Conservation (phyloP, 805 yeast genomes). For the Babjeviella inositovora region DNA sequence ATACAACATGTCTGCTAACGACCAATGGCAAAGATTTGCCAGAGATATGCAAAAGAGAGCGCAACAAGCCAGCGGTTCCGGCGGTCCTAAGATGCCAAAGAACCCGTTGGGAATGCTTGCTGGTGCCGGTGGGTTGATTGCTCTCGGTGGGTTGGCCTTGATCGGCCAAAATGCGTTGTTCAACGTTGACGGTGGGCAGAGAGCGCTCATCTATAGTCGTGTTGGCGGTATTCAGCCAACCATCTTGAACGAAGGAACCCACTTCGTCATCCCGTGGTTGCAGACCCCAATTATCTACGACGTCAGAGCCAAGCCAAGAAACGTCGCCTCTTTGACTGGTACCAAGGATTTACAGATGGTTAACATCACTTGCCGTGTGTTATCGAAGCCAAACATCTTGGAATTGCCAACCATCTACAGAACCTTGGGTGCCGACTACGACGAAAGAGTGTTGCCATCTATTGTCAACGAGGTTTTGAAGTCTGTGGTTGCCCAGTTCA, state of each 20-base stretch:
- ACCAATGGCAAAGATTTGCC: slow-evolving; percentile 39
- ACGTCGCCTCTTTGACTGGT: slow-evolving; percentile 91
- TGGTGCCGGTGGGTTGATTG: slow-evolving; percentile 44
- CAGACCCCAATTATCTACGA: slow-evolving; percentile 89
- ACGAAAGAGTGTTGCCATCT: slow-evolving; percentile 94
- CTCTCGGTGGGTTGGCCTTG: slow-evolving; percentile 41
- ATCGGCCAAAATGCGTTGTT: slow-evolving; percentile 41
- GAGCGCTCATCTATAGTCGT: slow-evolving; percentile 90
- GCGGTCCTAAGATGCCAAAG: slow-evolving; percentile 9
- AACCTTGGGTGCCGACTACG: slow-evolving; percentile 89
- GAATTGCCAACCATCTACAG: slow-evolving; percentile 78
- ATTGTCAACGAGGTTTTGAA: slow-evolving; percentile 95
- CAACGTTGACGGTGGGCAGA: slow-evolving; percentile 97
- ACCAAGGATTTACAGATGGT: slow-evolving; percentile 99
- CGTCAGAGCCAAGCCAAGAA: slow-evolving; percentile 94
- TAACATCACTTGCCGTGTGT: slow-evolving; percentile 94
- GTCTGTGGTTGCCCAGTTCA: slow-evolving; percentile 95
- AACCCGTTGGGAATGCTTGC: slow-evolving; percentile 39
- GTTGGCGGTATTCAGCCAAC: slow-evolving; percentile 68
- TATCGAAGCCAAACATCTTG: slow-evolving; percentile 71
- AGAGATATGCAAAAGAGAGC: slow-evolving; percentile 29
- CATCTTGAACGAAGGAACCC: slow-evolving; percentile 90
- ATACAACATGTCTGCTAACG: no score
- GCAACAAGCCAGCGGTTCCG: slow-evolving; percentile 18
- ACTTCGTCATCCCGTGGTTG: slow-evolving; percentile 84